Base-by-base conservation (phyloP, 1,139 yeast species). In the Saccharomycopsis hybrid region DNA sequence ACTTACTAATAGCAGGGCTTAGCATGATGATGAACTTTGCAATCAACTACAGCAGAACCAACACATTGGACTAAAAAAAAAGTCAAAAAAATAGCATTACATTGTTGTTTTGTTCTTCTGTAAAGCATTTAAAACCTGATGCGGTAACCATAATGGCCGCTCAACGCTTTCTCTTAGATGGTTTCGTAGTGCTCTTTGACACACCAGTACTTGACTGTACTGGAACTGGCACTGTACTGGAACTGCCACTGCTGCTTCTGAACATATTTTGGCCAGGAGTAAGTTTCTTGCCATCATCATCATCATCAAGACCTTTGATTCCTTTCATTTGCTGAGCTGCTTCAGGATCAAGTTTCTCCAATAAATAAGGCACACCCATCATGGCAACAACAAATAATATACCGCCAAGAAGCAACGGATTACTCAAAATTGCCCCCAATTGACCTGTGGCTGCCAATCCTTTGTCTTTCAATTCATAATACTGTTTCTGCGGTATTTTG, bases 381-480 rank as follows among this genome's bases (percentile, higher is more conserved):
- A 48, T 47, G 4, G 38, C 46, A 8, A 44, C 41, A 35, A 47
- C n/a, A 24, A 47, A 40, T n/a, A 30, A 29, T 7, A 41, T 41
- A 27, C 55, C 55, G 3, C 45, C 51, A 3, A 52, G 31, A 18
- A 50, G 29, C 40, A 35, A 42, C 11, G 53, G 53, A 41, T 42
- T 52, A 25, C 40, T 41, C 25, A 52, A 36, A 8, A 52, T 44
- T 28, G 39, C 38, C 4, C 55, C 55, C 28, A 52, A 43, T 39
- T 49, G 55, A 2, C 55, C 55, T 3, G 55, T 46, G 9, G 49
- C 48, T 9, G 53, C 53, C n/a, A 52, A 24, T 3, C 55, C 55
- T 30, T 47, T 50, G 30, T 52, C 51, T 25, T 52, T 50, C 5
- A 44, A 27, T 29, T 47, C 52, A 31, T 50, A 52, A 28, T 52